These are phyloP conservation scores for Hanseniaspora opuntiae DNA, from an alignment of 805 yeast genomes.

Conservation along the genomic window DNA sequence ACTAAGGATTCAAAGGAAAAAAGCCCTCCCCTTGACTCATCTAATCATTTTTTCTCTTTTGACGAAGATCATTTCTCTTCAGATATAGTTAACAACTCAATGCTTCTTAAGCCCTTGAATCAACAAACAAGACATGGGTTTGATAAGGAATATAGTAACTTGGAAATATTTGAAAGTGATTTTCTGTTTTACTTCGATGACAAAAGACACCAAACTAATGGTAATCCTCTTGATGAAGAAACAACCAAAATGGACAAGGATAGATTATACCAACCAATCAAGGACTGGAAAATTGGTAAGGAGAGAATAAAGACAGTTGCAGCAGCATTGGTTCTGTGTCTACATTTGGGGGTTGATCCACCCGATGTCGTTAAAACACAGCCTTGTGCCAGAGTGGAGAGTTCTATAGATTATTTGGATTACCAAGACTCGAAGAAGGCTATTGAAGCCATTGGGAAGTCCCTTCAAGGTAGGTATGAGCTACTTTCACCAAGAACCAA, in stretches of 20 bases:
- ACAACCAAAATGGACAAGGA: constrained; percentile 35
- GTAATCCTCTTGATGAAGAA: constrained; percentile 55
- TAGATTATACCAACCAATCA: constrained; percentile 49
- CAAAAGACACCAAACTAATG: constrained; percentile 82
- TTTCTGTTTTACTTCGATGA: constrained; percentile 80
- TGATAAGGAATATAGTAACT: constrained; percentile 40
- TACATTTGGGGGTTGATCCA: constrained; percentile 91
- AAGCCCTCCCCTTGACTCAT: neutral
- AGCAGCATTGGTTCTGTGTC: constrained; percentile 81
- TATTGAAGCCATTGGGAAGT: constrained; percentile 78
- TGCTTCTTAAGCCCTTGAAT: constrained; percentile 36
- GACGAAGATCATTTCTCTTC: neutral
- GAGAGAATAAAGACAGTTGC: constrained; percentile 86
- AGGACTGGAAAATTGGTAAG: constrained; percentile 83
- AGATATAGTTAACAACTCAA: neutral
- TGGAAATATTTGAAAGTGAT: constrained; percentile 44
- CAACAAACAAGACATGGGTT: constrained; percentile 56
- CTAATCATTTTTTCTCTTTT: neutral
- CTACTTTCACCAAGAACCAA: constrained; percentile 74
- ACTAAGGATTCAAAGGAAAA: neutral
- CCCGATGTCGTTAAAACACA: constrained; percentile 89
- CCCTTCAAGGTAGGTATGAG: constrained; percentile 77
- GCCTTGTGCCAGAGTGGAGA: constrained; percentile 82
- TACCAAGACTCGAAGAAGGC: constrained; percentile 81
- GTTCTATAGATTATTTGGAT: constrained; percentile 82